Conservation (phyloP, 1,284 basidiomycete genomes). For the Ceratobasidium sp. region DNA sequence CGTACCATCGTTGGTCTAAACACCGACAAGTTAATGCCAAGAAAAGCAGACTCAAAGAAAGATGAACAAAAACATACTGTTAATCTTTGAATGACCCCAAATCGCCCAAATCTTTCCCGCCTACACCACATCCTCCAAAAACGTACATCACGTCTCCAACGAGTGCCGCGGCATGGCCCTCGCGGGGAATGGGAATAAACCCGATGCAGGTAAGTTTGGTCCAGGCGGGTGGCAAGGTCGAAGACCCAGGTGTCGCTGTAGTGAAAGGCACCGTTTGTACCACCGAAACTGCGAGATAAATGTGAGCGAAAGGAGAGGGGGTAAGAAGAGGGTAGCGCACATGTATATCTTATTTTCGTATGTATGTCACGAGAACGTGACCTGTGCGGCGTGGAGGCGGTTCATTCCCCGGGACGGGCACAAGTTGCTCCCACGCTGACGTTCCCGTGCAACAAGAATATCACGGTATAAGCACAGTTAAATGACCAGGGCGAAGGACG, state of each 20-base stretch:
- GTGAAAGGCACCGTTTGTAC: conserved; percentile 98
- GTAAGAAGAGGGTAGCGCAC: conserved; percentile 61
- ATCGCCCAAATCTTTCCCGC: conserved; percentile 96
- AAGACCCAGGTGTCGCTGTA: conserved; percentile 99
- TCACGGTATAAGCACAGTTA: background rate
- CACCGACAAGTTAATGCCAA: background rate
- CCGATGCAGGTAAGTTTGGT: conserved; percentile 96
- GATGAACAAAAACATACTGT: conserved; percentile 70
- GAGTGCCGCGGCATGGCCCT: conserved; percentile 96
- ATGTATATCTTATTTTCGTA: conserved; percentile 88
- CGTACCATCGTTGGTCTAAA: conserved; percentile 89
- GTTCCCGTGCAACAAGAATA: conserved; percentile 62
- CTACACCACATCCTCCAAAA: conserved; percentile 96
- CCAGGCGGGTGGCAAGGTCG: conserved; percentile 88
- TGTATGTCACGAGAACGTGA: conserved; percentile 83
- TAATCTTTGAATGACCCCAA: conserved; percentile 95
- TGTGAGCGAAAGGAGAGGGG: background rate
- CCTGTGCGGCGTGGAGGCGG: conserved; percentile 91
- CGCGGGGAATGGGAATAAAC: conserved; percentile 95
- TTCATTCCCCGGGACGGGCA: conserved; percentile 69
- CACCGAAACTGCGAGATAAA: conserved; percentile 82
- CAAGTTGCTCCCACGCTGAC: conserved; percentile 84
- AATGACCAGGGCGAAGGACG: conserved; percentile 55
- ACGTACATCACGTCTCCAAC: conserved; percentile 99
- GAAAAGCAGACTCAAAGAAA: conserved; percentile 1